Percentiles rank a stretch among this genome's conserved stretches.
Evolutionary conservation across 2,329 filamentous ascomycete genomes (phyloP).

Genomic region (Colletotrichum tropicale): DNA sequence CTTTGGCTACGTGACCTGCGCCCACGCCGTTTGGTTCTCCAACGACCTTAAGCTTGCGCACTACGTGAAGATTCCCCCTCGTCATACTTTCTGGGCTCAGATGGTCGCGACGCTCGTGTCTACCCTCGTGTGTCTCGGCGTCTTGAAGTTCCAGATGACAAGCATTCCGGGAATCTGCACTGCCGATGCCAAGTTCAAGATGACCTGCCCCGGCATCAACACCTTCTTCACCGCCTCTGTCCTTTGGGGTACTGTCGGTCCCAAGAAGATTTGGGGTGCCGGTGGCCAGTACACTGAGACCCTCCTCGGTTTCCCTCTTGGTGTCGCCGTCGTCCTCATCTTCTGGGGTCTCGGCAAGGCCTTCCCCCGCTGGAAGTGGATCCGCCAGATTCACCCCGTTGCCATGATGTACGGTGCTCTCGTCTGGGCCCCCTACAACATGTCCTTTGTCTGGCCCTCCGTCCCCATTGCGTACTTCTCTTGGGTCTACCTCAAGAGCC

Average conservation of each 20-base stretch:
- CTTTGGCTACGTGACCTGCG: conserved; percentile 41
- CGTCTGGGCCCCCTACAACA: conserved; percentile 49
- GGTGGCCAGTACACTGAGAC: conserved; percentile 38
- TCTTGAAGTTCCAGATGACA: conserved; percentile 49
- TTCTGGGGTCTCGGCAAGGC: conserved; percentile 39
- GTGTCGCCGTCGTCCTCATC: conserved; percentile 36
- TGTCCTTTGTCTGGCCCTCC: conserved; percentile 51
- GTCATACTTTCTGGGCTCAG: conserved; percentile 64
- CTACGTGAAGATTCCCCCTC: conserved; percentile 66
- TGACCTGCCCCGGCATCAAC: conserved; percentile 41
- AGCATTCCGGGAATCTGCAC: conserved; percentile 42
- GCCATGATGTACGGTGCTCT: conserved; percentile 44
- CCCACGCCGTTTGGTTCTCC: conserved; percentile 25
- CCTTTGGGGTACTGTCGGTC: conserved; percentile 45
- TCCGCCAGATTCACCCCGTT: conserved; percentile 47
- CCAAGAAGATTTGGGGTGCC: conserved; percentile 38
- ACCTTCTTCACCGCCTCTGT: conserved; percentile 46
- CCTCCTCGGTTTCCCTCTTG: conserved; percentile 43
- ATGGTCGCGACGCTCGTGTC: conserved; percentile 60
- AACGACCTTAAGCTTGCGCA: conserved; percentile 51
- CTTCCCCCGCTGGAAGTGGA: conserved; percentile 32
- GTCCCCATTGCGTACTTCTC: conserved; percentile 52
- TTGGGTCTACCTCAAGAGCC: conserved; percentile 50
- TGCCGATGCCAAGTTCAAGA: conserved; percentile 34
- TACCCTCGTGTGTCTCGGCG: conserved; percentile 55